phyloP scores from a whole-genome alignment of 495 filamentous ascomycete species.

The Parathielavia appendiculata region DNA sequence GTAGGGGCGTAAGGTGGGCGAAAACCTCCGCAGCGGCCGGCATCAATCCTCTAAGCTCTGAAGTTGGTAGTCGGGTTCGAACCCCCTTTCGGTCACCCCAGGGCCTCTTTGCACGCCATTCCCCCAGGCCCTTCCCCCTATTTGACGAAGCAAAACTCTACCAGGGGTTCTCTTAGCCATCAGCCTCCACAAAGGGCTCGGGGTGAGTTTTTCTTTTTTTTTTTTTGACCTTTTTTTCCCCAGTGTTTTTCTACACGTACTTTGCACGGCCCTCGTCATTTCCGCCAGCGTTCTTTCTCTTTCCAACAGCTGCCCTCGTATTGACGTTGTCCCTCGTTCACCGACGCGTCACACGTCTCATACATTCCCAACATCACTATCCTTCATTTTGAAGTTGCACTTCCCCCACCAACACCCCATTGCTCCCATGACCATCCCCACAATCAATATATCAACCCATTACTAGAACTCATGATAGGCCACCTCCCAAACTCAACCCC shows the following conservation, averaged over 20 bases:
- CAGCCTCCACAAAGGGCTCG: not conserved
- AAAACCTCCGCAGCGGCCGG: no score
- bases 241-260: not conserved
- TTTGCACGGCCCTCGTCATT: not conserved
- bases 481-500: slow-evolving; percentile 12
- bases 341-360: no score
- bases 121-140: not conserved
- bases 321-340: no score
- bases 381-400: no score
- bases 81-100: no score
- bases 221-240: not conserved
- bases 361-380: no score
- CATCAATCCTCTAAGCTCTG: no score
- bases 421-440: not conserved
- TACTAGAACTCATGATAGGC: not conserved
- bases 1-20: no score
- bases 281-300: not conserved
- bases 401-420: not conserved
- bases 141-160: not conserved
- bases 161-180: slow-evolving; percentile 1
- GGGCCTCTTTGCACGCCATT: no score
- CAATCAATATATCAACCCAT: not conserved
- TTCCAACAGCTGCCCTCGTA: no score
- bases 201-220: not conserved
- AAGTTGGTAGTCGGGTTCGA: no score